phyloP scores from a whole-genome alignment of 352 stramenopile species.

The Phytophthora sojae region DNA sequence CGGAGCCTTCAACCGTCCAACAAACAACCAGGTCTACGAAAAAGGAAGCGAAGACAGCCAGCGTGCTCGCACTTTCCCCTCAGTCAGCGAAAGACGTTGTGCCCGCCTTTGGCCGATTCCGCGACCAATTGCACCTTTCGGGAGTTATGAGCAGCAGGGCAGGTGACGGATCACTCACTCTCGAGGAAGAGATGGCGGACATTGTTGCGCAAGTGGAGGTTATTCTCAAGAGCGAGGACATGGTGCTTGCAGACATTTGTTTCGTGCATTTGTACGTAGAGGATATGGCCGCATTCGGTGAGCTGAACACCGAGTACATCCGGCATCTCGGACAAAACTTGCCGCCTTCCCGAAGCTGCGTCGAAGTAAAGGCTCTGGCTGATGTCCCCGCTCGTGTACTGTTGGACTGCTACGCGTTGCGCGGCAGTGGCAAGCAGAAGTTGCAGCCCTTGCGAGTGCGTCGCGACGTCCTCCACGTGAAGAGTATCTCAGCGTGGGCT shows the following conservation, averaged over 20 bases:
- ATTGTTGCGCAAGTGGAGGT: conserved; percentile 55
- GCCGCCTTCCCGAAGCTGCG: conserved; percentile 89
- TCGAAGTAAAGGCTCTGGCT: conserved; percentile 77
- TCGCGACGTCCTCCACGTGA: conserved; percentile 94
- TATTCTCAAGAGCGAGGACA: conserved; percentile 47
- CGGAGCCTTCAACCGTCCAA: conserved; percentile 9
- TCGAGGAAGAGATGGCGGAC: conserved; percentile 73
- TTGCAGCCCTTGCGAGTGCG: conserved; percentile 60
- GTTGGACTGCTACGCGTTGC: conserved; percentile 92
- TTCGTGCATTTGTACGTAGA: conserved; percentile 98
- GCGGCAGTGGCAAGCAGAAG: conserved; percentile 72
- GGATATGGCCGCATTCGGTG: conserved; percentile 94
- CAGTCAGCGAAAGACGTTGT: conserved; percentile 28
- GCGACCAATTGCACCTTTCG: conserved; percentile 72
- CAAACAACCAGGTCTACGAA: not conserved
- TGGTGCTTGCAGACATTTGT: conserved; percentile 90
- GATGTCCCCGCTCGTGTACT: conserved; percentile 69
- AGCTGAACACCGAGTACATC: conserved; percentile 95
- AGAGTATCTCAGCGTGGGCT: conserved; percentile 97
- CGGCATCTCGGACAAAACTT: conserved; percentile 87
- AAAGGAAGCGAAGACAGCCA: conserved; percentile 24
- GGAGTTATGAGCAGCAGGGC: conserved; percentile 62
- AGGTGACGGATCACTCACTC: conserved; percentile 35
- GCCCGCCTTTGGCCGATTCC: conserved; percentile 51
- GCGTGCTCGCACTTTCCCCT: conserved; percentile 30